Conservation (phyloP, 495 filamentous ascomycete genomes). For the Hypoxylon fuscum region DNA sequence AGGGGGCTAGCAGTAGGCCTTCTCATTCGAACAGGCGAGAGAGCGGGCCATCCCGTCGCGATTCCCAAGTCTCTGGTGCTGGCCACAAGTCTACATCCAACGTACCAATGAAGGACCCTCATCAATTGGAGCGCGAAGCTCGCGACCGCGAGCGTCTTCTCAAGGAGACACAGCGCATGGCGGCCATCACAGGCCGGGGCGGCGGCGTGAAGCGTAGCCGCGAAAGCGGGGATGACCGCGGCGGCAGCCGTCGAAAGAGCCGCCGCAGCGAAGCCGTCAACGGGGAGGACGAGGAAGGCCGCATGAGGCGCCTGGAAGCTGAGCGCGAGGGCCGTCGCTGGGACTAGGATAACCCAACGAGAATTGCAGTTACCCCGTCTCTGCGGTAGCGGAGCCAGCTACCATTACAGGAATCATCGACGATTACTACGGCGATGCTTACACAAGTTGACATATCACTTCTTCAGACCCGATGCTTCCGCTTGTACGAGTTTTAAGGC, state of each 20-base stretch:
- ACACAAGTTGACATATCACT: neutral
- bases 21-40: slow-evolving; percentile 38
- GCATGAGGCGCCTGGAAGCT: slow-evolving; percentile 62
- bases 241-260: slow-evolving; percentile 51
- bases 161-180: slow-evolving; percentile 80
- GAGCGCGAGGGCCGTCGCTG: slow-evolving; percentile 56
- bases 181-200: slow-evolving; percentile 51
- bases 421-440: neutral
- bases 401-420: neutral
- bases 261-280: slow-evolving; percentile 55
- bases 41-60: slow-evolving; percentile 43
- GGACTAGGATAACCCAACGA: slow-evolving; percentile 40
- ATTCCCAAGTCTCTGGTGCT: slow-evolving; percentile 53
- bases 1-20: slow-evolving; percentile 44
- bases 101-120: slow-evolving; percentile 62
- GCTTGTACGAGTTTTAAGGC: neutral
- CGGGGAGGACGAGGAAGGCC: slow-evolving; percentile 53
- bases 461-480: neutral
- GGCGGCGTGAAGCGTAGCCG: slow-evolving; percentile 52
- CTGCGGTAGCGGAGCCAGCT: neutral
- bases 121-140: slow-evolving; percentile 79
- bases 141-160: slow-evolving; percentile 78
- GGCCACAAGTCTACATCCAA: slow-evolving; percentile 43
- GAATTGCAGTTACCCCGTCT: too few species aligned
- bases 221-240: slow-evolving; percentile 52